These are phyloP conservation scores for Ceriops tagal DNA, from an alignment of 345 rosid species.

Conservation along the genomic window DNA sequence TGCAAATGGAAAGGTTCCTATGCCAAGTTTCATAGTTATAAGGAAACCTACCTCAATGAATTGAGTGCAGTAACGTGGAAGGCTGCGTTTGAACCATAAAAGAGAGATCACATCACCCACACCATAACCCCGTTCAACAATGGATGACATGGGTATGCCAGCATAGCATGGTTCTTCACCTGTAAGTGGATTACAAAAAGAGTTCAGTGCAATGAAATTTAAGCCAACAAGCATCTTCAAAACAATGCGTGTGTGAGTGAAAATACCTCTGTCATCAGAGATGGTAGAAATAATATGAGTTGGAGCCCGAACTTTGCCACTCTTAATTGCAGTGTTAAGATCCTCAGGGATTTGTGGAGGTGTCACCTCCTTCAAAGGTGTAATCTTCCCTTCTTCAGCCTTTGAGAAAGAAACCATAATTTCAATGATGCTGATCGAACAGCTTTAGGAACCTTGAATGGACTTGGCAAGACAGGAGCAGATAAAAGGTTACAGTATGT, in stretches of 20 bases:
- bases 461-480: neutral
- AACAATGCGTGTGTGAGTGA: neutral
- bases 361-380: conserved; percentile 67
- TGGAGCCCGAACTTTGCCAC: conserved; percentile 96
- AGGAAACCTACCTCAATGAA: conserved; percentile 68
- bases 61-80: conserved; percentile 90
- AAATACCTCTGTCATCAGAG: conserved; percentile 88
- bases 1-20: neutral
- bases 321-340: conserved; percentile 84
- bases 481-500: conserved; percentile 9
- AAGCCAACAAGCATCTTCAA: neutral
- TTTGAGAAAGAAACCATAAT: conserved; percentile 20
- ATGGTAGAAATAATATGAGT: conserved; percentile 96
- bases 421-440: conserved; percentile 7
- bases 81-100: conserved; percentile 96
- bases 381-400: conserved; percentile 76
- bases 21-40: neutral
- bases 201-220: conserved; percentile 6
- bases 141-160: conserved; percentile 98
- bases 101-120: conserved; percentile 97
- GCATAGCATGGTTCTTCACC: conserved; percentile 99
- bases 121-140: conserved; percentile 83
- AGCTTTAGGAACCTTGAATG: neutral
- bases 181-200: conserved; percentile 23
- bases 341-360: conserved; percentile 98